phyloP scores from a whole-genome alignment of 2,329 filamentous ascomycete genomes.

The Monosporascus sp. region DNA sequence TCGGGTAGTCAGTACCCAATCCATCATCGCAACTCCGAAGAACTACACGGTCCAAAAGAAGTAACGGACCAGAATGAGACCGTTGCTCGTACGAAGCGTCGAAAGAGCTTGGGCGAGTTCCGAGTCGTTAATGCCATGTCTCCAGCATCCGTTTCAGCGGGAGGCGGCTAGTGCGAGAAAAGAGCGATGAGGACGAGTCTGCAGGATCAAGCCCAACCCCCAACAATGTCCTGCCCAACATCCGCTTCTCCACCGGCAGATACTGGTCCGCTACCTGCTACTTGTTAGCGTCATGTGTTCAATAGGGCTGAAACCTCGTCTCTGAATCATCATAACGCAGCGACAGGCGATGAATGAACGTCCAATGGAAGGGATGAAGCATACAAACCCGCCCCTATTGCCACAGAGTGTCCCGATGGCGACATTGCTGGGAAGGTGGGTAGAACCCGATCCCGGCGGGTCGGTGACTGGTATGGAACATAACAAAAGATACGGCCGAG shows the following conservation, averaged over 20 bases:
- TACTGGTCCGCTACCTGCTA: conserved; percentile 36
- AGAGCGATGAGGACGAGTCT: conserved; percentile 44
- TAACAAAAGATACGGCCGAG: conserved; percentile 53
- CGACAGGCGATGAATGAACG: no score
- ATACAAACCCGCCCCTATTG: conserved; percentile 35
- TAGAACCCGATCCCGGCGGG: conserved; percentile 36
- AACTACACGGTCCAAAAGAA: conserved; percentile 57
- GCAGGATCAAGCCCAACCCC: conserved; percentile 48
- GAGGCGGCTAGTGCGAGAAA: conserved; percentile 39
- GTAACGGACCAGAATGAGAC: conserved; percentile 47
- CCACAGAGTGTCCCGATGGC: conserved; percentile 41
- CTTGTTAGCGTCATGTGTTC: background rate
- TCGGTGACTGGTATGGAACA: conserved; percentile 49
- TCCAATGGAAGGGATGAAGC: no score
- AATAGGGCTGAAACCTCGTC: no score
- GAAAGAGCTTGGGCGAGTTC: conserved; percentile 33
- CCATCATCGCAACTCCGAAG: conserved; percentile 41
- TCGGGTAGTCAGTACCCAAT: conserved; percentile 30
- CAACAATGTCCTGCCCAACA: conserved; percentile 41
- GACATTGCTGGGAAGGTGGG: conserved; percentile 37
- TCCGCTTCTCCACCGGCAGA: conserved; percentile 31
- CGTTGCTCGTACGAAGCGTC: conserved; percentile 46
- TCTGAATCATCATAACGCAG: no score
- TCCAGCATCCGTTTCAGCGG: conserved; percentile 43
- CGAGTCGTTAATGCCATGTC: conserved; percentile 27